Evolutionary conservation across 2,329 filamentous ascomycete species (phyloP), one percentile per base, ranked within the genome.

Genomic region (Phialocephala subalpina): DNA sequence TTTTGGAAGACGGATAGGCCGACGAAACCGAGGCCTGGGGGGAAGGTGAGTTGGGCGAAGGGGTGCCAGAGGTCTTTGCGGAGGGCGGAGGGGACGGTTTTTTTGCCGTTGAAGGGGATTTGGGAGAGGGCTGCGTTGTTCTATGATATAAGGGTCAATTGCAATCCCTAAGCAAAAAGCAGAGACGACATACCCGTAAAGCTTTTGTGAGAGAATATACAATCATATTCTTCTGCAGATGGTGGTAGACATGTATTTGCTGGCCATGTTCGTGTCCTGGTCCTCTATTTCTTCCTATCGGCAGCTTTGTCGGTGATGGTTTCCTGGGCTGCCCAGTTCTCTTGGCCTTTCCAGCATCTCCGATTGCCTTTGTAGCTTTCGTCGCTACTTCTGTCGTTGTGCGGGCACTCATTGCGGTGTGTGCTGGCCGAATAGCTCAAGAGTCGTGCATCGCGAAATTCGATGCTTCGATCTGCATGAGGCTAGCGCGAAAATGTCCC

Each of bases 41-140:
- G 52, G 75, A 92, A 88, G 73, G 84, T 79, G 67, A 91, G 85
- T 68, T 84, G 78, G 59, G 87, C 87, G 73, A 91, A 79, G 7
- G 86, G 86, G 38, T 80, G 79, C 89, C 90, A 91, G 78, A 88
- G 86, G 79, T 92, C 89, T 77, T 88, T 90, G 65, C 89, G 87
- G 45, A 91, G 80, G 73, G 86, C 87, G 62, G 84, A 76, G 1
- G 88, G 88, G 70, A 86, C 85, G 56, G 86, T 83, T 78, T 92
- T 90, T 77, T 91, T 91, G 78, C 88, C 89, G 69, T 88, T 87
- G 80, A 85, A 91, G 57, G 87, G 84, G 67, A 91, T 77, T 74
- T 89, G 87, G 72, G 83, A 82, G 69, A 88, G 78, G 56, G 81
- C 80, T 66, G 82, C 80, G 70, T 81, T 77, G 68, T 81, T 80